Conservation (phyloP, 495 filamentous ascomycete species). For the Penicillium cataractarum region DNA sequence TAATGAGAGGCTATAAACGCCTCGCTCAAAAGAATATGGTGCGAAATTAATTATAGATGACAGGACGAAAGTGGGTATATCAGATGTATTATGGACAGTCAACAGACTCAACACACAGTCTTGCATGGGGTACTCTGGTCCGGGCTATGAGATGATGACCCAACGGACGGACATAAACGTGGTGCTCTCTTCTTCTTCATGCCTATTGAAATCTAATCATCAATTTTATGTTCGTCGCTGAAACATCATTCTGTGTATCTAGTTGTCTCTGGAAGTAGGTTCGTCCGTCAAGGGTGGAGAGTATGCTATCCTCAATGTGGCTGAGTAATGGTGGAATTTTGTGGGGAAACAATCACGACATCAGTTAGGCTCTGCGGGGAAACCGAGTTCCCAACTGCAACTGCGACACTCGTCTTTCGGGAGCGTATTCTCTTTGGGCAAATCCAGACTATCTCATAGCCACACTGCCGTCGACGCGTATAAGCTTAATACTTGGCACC, state of each 20-base stretch:
- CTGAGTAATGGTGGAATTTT: neutral
- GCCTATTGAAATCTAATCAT: neutral
- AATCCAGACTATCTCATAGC: neutral
- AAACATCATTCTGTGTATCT: too few relatives aligned
- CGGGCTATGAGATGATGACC: neutral
- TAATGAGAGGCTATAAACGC: neutral
- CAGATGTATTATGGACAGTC: neutral
- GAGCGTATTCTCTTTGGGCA: neutral
- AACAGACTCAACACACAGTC: too few relatives aligned
- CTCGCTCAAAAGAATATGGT: neutral
- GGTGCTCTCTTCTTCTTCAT: neutral
- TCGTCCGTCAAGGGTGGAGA: neutral
- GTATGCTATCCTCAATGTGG: neutral
- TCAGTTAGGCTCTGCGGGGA: neutral
- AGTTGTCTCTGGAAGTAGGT: too few relatives aligned
- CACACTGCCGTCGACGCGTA: neutral
- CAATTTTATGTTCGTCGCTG: too few relatives aligned
- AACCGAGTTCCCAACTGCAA: neutral
- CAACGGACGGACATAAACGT: neutral
- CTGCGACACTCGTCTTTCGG: neutral
- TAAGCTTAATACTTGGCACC: conserved; percentile 2
- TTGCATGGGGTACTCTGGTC: neutral
- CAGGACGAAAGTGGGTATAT: neutral
- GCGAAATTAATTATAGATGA: neutral
- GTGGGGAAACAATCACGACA: neutral